Percentiles rank a stretch among this genome's conserved stretches.
phyloP scores from a whole-genome alignment of 2,329 filamentous ascomycete genomes.

The Diaporthe velutina region DNA sequence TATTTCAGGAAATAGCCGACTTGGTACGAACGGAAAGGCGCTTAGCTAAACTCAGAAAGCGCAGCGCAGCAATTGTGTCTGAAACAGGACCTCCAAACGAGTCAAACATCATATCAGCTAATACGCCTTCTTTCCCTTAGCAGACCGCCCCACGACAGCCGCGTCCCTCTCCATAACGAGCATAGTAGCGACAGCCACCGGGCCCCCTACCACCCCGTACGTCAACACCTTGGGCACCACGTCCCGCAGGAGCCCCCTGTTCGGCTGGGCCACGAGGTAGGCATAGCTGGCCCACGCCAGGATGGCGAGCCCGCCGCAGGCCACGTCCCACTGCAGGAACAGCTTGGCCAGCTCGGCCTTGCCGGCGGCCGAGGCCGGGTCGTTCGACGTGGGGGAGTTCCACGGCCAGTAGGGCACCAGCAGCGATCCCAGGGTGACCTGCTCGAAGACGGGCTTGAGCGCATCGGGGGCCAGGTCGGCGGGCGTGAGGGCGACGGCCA shows the following conservation, averaged over 20 bases:
- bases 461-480: constrained; percentile 49
- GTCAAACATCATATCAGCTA: background rate
- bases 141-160: background rate
- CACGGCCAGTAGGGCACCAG: constrained; percentile 48
- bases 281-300: constrained; percentile 59
- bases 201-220: constrained; percentile 55
- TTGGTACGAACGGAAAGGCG: too few species aligned
- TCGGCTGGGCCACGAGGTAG: constrained; percentile 45
- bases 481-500: constrained; percentile 55
- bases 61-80: too few species aligned
- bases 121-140: background rate
- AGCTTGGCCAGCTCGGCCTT: constrained; percentile 56
- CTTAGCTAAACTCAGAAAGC: too few species aligned
- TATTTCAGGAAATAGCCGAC: too few species aligned
- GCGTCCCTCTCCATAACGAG: constrained; percentile 64
- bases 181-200: constrained; percentile 57
- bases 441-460: constrained; percentile 40
- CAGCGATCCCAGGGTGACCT: constrained; percentile 46
- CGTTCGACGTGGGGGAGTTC: constrained; percentile 54
- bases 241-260: constrained; percentile 37
- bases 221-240: constrained; percentile 51
- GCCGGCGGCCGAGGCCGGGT: constrained; percentile 49
- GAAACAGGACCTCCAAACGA: background rate
- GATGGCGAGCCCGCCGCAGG: constrained; percentile 56
- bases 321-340: constrained; percentile 63